A percentile compares a stretch with the other conserved stretches of the same genome.
These are phyloP conservation scores for Chaetoscypha palmicola DNA, from an alignment of 2,329 filamentous ascomycete species.

Conservation along the genomic window DNA sequence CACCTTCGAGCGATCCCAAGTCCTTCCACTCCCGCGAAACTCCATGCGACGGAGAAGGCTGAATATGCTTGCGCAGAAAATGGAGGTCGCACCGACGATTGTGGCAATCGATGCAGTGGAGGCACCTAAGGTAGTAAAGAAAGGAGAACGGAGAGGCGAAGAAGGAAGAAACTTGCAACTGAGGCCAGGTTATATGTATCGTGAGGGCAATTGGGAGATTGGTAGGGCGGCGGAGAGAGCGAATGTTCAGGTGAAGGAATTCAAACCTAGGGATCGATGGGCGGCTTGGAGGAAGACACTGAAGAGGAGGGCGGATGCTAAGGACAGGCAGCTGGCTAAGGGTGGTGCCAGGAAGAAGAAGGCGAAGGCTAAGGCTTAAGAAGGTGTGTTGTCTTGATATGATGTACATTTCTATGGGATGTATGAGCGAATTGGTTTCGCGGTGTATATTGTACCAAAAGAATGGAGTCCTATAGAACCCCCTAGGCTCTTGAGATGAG, in stretches of 20 bases:
- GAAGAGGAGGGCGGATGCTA: conserved; percentile 41
- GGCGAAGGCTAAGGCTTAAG: too few species aligned
- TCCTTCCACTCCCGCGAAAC: conserved; percentile 68
- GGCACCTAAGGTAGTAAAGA: conserved; percentile 9
- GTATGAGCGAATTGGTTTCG: too few species aligned
- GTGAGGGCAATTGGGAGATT: conserved; percentile 62
- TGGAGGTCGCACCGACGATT: conserved; percentile 30
- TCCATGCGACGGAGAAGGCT: conserved; percentile 68
- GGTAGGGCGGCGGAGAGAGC: conserved; percentile 55
- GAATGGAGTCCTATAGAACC: too few species aligned
- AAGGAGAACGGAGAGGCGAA: conserved; percentile 28
- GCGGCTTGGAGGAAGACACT: conserved; percentile 56
- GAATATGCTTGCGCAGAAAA: conserved; percentile 56
- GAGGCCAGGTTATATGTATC: conserved; percentile 54
- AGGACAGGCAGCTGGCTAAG: conserved; percentile 45
- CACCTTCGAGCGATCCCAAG: conserved; percentile 74
- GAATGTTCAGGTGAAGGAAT: conserved; percentile 49
- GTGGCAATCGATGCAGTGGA: conserved; percentile 12
- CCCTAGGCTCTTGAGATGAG: too few species aligned
- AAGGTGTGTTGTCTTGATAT: too few species aligned
- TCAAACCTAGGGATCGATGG: conserved; percentile 49
- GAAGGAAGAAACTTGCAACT: conserved; percentile 34
- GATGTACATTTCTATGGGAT: too few species aligned
- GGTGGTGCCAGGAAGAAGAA: conserved; percentile 21
- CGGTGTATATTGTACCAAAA: too few species aligned